Evolutionary conservation across 2,329 filamentous ascomycete species (phyloP), one percentile per base, ranked within the genome.

Genomic region (Boeremia lycopersici): DNA sequence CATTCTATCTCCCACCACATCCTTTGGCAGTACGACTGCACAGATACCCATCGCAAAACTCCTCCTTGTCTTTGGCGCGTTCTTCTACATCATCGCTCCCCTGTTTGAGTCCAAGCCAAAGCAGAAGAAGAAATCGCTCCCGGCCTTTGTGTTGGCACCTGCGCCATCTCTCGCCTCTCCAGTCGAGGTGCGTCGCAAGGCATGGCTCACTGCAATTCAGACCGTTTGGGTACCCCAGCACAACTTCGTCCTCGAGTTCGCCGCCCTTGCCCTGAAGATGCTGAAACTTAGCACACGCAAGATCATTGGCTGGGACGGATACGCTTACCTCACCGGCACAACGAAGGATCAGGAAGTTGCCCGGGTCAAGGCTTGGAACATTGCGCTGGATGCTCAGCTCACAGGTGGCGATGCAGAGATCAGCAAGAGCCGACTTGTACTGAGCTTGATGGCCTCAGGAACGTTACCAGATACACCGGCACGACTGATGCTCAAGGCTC

Each of bases 161-260:
- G 87, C 86, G 6, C 89, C 89, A 2, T 91, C 90, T 2, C 80
- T 91, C 53, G 86, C 90, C 3, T 93, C 91, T 0, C 89, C 93
- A 0, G 91, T 96, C 52, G 86, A 95, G 63, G 89, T 96, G 40
- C 88, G 92, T 45, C 87, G 89, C 56, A 90, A 92, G 72, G 93
- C 93, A 29, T 97, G 93, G 93, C 86, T 96, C 53, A 97, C 93
- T 3, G 90, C 93, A 7, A 88, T 96, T 55, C 93, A 96, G 76
- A 93, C 89, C 4, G 90, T 96, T 23, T 96, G 92, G 85, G 90
- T 97, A 12, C 93, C 93, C 10, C 86, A 88, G 17, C 91, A 96
- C 73, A 90, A 89, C 63, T 93, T 96, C 72, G 83, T 93, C 62
- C 85, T 96, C 3, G 93, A 96, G 74, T 89, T 90, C 50, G 86